Base-by-base conservation (phyloP, 805 yeast genomes). In the Candida parachauliodes region DNA sequence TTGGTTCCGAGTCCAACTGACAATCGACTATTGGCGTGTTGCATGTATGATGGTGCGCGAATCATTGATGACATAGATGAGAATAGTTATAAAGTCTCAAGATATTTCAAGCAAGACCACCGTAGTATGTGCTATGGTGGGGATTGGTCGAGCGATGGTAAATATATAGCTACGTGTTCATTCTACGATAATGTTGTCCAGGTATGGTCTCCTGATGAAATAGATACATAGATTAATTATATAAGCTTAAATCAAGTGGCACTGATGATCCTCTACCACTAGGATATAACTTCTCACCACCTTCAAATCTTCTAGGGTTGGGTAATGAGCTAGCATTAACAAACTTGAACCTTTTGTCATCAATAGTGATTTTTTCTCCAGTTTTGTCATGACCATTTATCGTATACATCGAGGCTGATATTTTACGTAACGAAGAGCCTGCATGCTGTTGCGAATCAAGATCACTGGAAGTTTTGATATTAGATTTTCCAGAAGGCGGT, bases 111-210 rank as follows among this genome's bases (percentile, higher is more conserved):
- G 51, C 70, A 72, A 9, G 84, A 83, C 21, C 98, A 91, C 54
- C 81, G 79, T 34, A 87, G 96, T 42, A 91, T 93, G 88, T 89
- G 91, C 39, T 91, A 91, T 52, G 98, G 98, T 0, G 96, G 95
- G 4, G 96, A 85, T 53, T 89, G 97, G 95, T 59, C 70, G 10
- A 51, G 53, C 2, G 67, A 68, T 4, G 77, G 70, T 5, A 57
- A 58, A 1, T 48, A 56, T 4, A 75, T 83, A 6, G 83, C 77
- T 2, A 88, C 96, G 1, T 91, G 97, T 57, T 88, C 96, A 39
- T 91, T 91, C 57, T 91, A 91, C 62, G 98, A 91, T 57, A 76
- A 76, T 38, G 77, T 84, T 14, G 72, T 91, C 2, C 96, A 89
- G 45, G 56, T 72, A 21, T 91, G 98, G 98, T 37, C 43, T 10